These are phyloP conservation scores for Dissophora ornata DNA, from an alignment of 192 early-diverging fungal genomes.

Conservation along the genomic window DNA sequence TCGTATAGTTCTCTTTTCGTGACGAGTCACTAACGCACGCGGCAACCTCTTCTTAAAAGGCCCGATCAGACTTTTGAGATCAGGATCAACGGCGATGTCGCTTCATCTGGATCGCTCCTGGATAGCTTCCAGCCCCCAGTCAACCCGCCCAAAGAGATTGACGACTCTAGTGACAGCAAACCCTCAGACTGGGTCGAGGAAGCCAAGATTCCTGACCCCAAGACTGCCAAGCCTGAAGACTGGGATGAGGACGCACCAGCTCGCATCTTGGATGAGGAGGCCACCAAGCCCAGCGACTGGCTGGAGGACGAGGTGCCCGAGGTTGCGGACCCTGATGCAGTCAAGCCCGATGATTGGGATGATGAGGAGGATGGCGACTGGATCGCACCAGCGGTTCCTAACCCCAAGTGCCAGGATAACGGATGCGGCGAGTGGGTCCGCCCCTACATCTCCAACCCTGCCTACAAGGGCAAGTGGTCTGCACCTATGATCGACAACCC, in stretches of 20 bases:
- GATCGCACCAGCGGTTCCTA: conserved; percentile 78
- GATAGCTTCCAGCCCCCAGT: conserved; percentile 85
- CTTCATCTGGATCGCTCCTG: conserved; percentile 76
- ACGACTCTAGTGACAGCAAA: conserved; percentile 80
- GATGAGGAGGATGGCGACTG: conserved; percentile 96
- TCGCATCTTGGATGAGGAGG: conserved; percentile 80
- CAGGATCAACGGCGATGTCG: conserved; percentile 76
- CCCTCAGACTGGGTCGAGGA: conserved; percentile 91
- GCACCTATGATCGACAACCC: conserved; percentile 91
- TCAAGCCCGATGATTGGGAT: conserved; percentile 92
- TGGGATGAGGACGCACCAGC: conserved; percentile 89
- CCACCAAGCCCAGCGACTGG: conserved; percentile 88
- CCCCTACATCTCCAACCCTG: conserved; percentile 86
- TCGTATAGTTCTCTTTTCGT: neutral
- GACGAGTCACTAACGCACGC: too few species aligned
- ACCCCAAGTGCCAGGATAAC: conserved; percentile 80
- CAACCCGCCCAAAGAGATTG: conserved; percentile 88
- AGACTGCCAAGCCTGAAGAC: conserved; percentile 55
- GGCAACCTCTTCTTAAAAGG: conserved; percentile 22
- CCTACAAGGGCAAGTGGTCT: conserved; percentile 91
- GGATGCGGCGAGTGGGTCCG: conserved; percentile 86
- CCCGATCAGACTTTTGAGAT: conserved; percentile 87
- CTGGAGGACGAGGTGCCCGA: conserved; percentile 80
- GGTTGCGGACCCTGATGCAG: conserved; percentile 81
- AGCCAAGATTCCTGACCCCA: conserved; percentile 84